phyloP scores from a whole-genome alignment of 108 stramenopile species.

The Nannochloropsis oceanica region DNA sequence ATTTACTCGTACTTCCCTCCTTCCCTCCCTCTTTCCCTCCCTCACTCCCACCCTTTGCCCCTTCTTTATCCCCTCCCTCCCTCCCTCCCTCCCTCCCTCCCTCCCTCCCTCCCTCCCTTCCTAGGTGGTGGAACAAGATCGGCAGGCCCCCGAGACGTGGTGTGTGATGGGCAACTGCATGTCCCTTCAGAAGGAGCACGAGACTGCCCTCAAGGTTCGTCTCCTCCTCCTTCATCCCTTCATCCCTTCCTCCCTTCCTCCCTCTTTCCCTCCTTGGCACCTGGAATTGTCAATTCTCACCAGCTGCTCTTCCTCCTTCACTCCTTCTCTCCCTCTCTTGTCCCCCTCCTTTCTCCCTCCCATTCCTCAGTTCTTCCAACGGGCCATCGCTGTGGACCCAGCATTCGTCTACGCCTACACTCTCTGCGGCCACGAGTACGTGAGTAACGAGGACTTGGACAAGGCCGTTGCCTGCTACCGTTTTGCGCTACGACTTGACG shows the following conservation, averaged over 20 bases:
- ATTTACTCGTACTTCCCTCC: not conserved
- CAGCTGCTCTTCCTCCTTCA: conserved; percentile 48
- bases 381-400: conserved; percentile 74
- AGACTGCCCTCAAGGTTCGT: conserved; percentile 67
- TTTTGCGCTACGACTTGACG: conserved; percentile 66
- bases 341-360: not conserved
- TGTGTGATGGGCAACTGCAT: conserved; percentile 93
- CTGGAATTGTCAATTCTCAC: conserved; percentile 71
- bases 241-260: not conserved
- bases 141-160: conserved; percentile 72
- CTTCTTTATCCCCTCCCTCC: too few relatives aligned
- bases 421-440: conserved; percentile 88
- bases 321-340: not conserved
- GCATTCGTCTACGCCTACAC: conserved; percentile 84
- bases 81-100: not conserved
- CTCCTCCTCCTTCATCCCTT: not conserved
- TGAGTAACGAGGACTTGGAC: conserved; percentile 89
- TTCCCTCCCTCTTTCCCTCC: not conserved
- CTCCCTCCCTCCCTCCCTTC: not conserved
- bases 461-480: conserved; percentile 71
- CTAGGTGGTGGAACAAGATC: conserved; percentile 33
- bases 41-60: not conserved
- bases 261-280: conserved; percentile 27
- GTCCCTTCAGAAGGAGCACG: conserved; percentile 91
- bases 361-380: conserved; percentile 48